phyloP scores from a whole-genome alignment of 208 protist species.

The Leishmania major region DNA sequence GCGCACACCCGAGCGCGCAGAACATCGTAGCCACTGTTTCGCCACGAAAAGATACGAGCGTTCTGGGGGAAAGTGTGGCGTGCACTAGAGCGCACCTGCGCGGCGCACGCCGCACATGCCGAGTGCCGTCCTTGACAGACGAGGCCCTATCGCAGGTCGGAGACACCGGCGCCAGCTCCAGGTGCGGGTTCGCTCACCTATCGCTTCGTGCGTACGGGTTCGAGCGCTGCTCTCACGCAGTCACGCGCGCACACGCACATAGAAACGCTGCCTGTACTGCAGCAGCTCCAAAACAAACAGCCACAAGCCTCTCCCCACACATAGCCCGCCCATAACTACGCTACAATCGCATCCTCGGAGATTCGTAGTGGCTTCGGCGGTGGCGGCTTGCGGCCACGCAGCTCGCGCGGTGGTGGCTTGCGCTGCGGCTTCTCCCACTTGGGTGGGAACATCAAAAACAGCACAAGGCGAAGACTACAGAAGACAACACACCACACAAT shows the following conservation, averaged over 20 bases:
- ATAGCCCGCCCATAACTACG: slow-evolving; percentile 9
- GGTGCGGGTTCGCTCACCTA: background rate
- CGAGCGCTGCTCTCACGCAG: background rate
- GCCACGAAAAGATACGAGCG: background rate
- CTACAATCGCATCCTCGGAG: slow-evolving; percentile 31
- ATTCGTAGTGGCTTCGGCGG: slow-evolving; percentile 70
- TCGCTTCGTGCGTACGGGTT: background rate
- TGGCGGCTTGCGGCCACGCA: slow-evolving; percentile 35
- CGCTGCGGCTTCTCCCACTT: slow-evolving; percentile 70
- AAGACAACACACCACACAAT: slow-evolving; percentile 86
- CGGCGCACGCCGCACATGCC: background rate
- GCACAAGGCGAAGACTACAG: slow-evolving; percentile 54
- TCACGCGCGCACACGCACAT: background rate
- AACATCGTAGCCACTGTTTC: background rate
- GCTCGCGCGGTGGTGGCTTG: slow-evolving; percentile 69
- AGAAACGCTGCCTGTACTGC: background rate
- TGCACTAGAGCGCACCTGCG: background rate
- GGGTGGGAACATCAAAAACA: slow-evolving; percentile 86
- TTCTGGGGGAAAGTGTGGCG: background rate
- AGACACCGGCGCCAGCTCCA: background rate
- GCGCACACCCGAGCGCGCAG: background rate
- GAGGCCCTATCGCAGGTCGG: background rate
- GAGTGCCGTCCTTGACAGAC: background rate
- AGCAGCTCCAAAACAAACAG: background rate
- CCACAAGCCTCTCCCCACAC: too few species aligned